A percentile compares a stretch with the other conserved stretches of the same genome.
phyloP scores from a whole-genome alignment of 2,329 filamentous ascomycete species.

The Emmonsiellopsis sp. region DNA sequence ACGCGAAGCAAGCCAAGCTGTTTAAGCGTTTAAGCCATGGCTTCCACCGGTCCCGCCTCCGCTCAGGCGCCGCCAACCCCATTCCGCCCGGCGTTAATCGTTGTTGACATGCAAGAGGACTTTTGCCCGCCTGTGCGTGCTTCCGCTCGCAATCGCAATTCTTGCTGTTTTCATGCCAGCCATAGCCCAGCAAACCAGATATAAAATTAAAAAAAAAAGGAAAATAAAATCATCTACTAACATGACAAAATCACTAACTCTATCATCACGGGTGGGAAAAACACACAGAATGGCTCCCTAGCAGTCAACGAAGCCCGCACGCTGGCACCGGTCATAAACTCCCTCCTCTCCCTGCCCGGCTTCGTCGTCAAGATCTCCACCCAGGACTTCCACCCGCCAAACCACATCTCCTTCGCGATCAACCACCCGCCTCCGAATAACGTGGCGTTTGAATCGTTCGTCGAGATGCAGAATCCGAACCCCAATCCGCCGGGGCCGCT shows the following conservation, averaged over 20 bases:
- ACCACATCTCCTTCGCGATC: slow-evolving; percentile 80
- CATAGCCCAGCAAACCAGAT: background rate
- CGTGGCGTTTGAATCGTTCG: slow-evolving; percentile 55
- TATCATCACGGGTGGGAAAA: slow-evolving; percentile 25
- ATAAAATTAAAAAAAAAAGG: too few species aligned
- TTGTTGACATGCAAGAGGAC: slow-evolving; percentile 89
- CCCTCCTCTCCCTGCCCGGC: slow-evolving; percentile 55
- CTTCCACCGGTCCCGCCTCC: background rate
- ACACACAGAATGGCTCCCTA: slow-evolving; percentile 59
- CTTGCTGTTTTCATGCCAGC: background rate
- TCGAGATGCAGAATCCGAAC: slow-evolving; percentile 46
- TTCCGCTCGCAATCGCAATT: background rate
- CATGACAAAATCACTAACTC: background rate
- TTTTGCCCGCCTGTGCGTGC: slow-evolving; percentile 76
- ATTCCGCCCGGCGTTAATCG: slow-evolving; percentile 52
- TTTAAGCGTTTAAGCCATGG: background rate
- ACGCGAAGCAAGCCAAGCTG: too few species aligned
- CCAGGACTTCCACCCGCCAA: slow-evolving; percentile 78
- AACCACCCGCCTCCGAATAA: slow-evolving; percentile 60
- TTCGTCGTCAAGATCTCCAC: slow-evolving; percentile 72
- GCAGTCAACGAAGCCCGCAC: slow-evolving; percentile 65
- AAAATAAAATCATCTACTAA: background rate
- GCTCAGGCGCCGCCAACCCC: background rate
- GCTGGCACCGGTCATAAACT: slow-evolving; percentile 63
- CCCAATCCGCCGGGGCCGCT: slow-evolving; percentile 1